Evolutionary conservation across 345 rosid species (phyloP).

Genomic region (Microthlaspi erraticum): DNA sequence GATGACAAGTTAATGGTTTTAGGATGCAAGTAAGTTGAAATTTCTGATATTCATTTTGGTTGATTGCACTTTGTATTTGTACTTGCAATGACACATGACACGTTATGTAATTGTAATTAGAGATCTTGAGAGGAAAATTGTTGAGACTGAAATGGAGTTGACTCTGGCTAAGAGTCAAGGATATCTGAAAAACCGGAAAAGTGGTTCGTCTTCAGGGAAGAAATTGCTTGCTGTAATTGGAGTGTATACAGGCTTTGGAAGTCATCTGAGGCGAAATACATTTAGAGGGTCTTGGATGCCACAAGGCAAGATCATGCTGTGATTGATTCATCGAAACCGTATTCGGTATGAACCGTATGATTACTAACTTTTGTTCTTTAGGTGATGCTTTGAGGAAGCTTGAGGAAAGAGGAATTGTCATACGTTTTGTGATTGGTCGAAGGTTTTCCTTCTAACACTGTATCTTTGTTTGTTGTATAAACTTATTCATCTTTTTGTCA

Average conservation of each 20-base stretch:
- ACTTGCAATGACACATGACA: background rate
- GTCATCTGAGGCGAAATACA: slow-evolving; percentile 70
- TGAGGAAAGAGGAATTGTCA: slow-evolving; percentile 86
- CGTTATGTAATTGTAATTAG: slow-evolving; percentile 45
- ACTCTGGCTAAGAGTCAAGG: slow-evolving; percentile 95
- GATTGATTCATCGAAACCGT: background rate
- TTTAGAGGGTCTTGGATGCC: slow-evolving; percentile 99
- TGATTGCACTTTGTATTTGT: background rate
- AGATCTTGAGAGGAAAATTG: slow-evolving; percentile 87
- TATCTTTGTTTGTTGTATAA: background rate
- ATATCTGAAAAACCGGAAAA: slow-evolving; percentile 58
- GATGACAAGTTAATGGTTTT: slow-evolving; percentile 79
- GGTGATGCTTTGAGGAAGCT: slow-evolving; percentile 84
- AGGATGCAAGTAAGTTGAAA: slow-evolving; percentile 87
- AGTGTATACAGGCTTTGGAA: slow-evolving; percentile 93
- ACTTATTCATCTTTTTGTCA: background rate
- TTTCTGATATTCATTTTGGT: background rate
- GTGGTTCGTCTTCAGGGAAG: slow-evolving; percentile 55
- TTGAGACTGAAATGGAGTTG: slow-evolving; percentile 94
- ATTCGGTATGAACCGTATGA: background rate
- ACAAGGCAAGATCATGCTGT: slow-evolving; percentile 54
- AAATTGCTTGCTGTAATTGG: slow-evolving; percentile 92
- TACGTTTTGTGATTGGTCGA: slow-evolving; percentile 94
- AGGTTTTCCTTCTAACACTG: slow-evolving; percentile 60
- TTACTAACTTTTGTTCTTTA: slow-evolving; percentile 25